Evolutionary conservation across 148 eudicot genomes (phyloP).

Genomic region (Amaranthus cruentus): DNA sequence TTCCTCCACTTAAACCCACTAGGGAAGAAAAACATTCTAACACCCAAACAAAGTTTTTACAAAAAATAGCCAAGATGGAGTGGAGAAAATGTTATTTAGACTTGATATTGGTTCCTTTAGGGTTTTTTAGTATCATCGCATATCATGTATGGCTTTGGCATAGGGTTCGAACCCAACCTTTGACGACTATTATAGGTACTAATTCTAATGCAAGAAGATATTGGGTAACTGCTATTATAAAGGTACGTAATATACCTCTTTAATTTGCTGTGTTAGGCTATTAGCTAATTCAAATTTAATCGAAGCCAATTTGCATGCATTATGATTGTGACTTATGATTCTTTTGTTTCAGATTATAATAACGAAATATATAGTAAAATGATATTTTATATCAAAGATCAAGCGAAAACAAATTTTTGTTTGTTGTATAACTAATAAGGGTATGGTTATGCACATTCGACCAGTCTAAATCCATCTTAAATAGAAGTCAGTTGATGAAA

Average conservation of each 20-base stretch:
- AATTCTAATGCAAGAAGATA: constrained; percentile 62
- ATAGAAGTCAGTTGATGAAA: too few species aligned
- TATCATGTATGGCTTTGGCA: constrained; percentile 85
- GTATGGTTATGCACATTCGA: too few species aligned
- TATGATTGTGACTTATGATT: too few species aligned
- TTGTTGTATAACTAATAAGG: too few species aligned
- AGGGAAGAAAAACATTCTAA: neutral
- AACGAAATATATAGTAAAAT: neutral
- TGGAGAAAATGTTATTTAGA: constrained; percentile 31
- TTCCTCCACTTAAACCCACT: neutral
- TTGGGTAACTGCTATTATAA: constrained; percentile 82
- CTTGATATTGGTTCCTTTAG: constrained; percentile 61
- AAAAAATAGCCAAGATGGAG: constrained; percentile 21
- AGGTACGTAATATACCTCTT: constrained; percentile 33
- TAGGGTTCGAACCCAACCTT: constrained; percentile 59
- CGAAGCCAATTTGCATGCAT: too few species aligned
- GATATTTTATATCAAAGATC: too few species aligned
- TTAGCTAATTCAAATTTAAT: too few species aligned
- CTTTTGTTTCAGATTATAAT: neutral
- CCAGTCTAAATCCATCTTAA: too few species aligned
- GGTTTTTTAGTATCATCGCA: constrained; percentile 32
- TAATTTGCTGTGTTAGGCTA: too few species aligned
- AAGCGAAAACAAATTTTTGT: too few species aligned
- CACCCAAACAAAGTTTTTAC: neutral
- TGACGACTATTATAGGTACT: constrained; percentile 63